These are phyloP conservation scores for Micromonas pusilla DNA, from an alignment of 139 green algal species.

Conservation along the genomic window DNA sequence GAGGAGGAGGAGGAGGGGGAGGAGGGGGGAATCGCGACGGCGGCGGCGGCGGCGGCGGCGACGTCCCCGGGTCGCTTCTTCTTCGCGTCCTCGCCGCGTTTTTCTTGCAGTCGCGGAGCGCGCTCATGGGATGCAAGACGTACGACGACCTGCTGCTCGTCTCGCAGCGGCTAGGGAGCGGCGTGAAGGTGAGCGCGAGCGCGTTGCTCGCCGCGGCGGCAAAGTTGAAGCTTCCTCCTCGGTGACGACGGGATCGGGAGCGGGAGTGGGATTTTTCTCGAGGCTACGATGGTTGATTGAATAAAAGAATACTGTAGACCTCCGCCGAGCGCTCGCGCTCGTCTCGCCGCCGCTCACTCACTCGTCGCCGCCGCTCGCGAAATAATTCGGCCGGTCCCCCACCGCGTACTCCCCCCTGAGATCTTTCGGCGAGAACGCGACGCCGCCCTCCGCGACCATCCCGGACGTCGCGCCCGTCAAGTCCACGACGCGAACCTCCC, in stretches of 20 bases:
- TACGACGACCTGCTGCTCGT: conserved; percentile 2
- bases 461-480: not conserved
- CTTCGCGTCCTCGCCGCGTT: conserved; percentile 12
- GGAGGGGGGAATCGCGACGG: not conserved
- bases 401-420: conserved; percentile 15
- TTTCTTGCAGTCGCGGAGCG: not conserved
- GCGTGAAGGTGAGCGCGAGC: not conserved
- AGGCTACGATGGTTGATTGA: too few relatives aligned
- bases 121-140: not conserved
- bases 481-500: conserved; percentile 21
- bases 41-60: not conserved
- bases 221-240: not conserved
- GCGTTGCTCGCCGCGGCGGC: not conserved
- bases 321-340: not conserved
- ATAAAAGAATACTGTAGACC: too few relatives aligned
- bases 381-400: not conserved
- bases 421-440: not conserved
- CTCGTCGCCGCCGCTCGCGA: not conserved
- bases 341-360: not conserved
- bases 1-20: not conserved
- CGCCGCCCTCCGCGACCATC: not conserved
- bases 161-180: not conserved
- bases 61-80: not conserved
- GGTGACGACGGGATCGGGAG: too few relatives aligned
- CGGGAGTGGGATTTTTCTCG: too few relatives aligned